Evolutionary conservation across 768 basidiomycete species (phyloP).

Genomic region (Tylopilus intermedius): DNA sequence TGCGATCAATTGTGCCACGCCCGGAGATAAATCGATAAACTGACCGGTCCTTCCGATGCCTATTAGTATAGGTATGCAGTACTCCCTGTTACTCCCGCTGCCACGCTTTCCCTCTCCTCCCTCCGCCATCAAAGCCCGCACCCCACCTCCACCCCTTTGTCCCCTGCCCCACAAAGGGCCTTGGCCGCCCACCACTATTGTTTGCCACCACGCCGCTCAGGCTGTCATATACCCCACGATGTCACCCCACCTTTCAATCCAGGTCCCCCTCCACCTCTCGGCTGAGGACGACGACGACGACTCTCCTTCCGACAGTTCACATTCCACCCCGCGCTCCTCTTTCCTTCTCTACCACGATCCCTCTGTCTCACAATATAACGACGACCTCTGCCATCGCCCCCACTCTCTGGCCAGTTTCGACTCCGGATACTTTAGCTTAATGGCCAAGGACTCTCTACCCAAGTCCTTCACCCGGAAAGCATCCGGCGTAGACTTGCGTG

Average conservation of each 20-base stretch:
- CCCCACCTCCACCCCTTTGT: constrained; percentile 20
- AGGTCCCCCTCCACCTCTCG: constrained; percentile 11
- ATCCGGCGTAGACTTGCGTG: constrained; percentile 11
- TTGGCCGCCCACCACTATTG: constrained; percentile 15
- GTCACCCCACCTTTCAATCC: constrained; percentile 9
- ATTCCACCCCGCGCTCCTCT: constrained; percentile 22
- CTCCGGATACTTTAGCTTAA: constrained; percentile 27
- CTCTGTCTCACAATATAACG: background rate
- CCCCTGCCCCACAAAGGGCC: constrained; percentile 22
- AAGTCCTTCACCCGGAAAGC: constrained; percentile 9
- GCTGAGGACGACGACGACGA: constrained; percentile 12
- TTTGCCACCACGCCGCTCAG: constrained; percentile 16
- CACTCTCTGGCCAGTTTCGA: constrained; percentile 24
- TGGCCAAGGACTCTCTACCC: constrained; percentile 21
- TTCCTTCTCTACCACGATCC: constrained; percentile 6
- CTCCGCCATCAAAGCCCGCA: constrained; percentile 7
- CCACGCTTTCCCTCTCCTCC: background rate
- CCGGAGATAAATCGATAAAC: constrained; percentile 3
- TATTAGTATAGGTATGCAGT: constrained; percentile 17
- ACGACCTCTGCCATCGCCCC: constrained; percentile 11
- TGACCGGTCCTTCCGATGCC: constrained; percentile 7
- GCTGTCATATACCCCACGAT: constrained; percentile 19
- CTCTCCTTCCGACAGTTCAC: constrained; percentile 6
- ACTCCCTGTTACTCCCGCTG: constrained; percentile 4
- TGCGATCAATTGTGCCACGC: constrained; percentile 13